Evolutionary conservation across 805 yeast species (phyloP), one percentile per base, ranked within the genome.

Genomic region (Starmerella tilneyi): DNA sequence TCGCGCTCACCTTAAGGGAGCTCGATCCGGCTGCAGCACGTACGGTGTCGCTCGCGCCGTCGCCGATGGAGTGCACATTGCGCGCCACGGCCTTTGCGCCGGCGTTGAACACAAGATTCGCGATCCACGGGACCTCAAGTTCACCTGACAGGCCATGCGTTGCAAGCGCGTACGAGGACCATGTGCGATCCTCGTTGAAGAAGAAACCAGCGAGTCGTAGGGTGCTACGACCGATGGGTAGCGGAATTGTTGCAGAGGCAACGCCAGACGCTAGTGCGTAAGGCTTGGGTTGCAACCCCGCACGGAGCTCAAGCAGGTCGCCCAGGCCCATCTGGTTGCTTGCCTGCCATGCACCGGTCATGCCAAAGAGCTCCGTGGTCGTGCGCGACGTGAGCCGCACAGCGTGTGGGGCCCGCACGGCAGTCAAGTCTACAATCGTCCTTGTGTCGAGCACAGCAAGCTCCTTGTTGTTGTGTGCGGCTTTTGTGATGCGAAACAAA

Each of bases 81-180:
- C 92, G 71, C 54, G 73, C 75, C 1, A 70, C 63, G 21, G 79
- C 66, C 17, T 77, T 69, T 13, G 81, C 59, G n/a, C 92, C 94
- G 34, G 71, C 53, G 26, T 27, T 24, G 35, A 44, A 40, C 19
- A 24, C 13, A 23, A 40, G 19, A 47, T 59, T 59, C 11, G 59
- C 50, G 11, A 34, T 33, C 38, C 43, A 31, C 16, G 73, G 67
- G 13, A 72, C 59, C 38, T 62, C 51, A 57, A 72, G 41, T 42
- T 64, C 64, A 9, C 63, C 64, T 13, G 64, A 54, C 9, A 69
- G 21, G 2, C 78, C 78, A 30, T 64, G 64, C 19, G 71, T 41
- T 9, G 65, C 58, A 48, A 77, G 75, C 45, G 79, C 76, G 33
- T 77, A 73, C 38, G 76, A 70, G 17, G 65, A 72, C 74, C 71